Base-by-base conservation (phyloP, 1,139 yeast species). In the Geotrichum siamense region DNA sequence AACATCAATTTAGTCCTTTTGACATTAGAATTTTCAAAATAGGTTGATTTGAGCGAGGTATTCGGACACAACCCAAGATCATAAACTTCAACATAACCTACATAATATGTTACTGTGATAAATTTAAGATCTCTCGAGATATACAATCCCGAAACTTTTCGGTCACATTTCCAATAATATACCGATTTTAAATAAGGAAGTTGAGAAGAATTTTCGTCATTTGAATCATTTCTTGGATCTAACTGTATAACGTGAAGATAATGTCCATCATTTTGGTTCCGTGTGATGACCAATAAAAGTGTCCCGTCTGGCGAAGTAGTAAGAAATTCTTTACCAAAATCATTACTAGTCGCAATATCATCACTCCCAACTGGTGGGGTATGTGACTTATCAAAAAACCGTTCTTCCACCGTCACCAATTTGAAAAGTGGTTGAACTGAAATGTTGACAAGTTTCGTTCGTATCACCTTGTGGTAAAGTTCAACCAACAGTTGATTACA, bases 61-160 rank as follows among this genome's bases (percentile, higher is more conserved):
- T n/a, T n/a, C 5, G 32, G 33, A 9, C 30, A 21, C 3, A 25
- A 15, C 15, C 39, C 41, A 10, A 47, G 36, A 25, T 47, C 44
- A n/a, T 41, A 44, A 15, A 47, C 50, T 28, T 47, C 47, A 6
- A 44, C 50, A 33, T 42, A 47, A 16, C 50, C 50, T 3, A 47
- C 44, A 20, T 47, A 39, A 27, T 44, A 47, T 3, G 50, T 44
- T 3, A 47, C 40, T 3, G 41, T 48, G 2, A 47, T 10, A 26
- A 20, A 47, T 12, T 41, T 26, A 6, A 41, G 17, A 22, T 47
- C 50, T 8, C 47, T 32, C 20, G 50, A 44, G 19, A 47, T 21
- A 5, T 39, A 41, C 3, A 47, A 44, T 22, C 38, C 40, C 15
- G 40, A 21, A 9, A 43, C 46, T 5, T 27, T 31, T 15, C 47